These are phyloP conservation scores for Przewalskia tangutica DNA, from an alignment of 257 asterid species.

Conservation along the genomic window DNA sequence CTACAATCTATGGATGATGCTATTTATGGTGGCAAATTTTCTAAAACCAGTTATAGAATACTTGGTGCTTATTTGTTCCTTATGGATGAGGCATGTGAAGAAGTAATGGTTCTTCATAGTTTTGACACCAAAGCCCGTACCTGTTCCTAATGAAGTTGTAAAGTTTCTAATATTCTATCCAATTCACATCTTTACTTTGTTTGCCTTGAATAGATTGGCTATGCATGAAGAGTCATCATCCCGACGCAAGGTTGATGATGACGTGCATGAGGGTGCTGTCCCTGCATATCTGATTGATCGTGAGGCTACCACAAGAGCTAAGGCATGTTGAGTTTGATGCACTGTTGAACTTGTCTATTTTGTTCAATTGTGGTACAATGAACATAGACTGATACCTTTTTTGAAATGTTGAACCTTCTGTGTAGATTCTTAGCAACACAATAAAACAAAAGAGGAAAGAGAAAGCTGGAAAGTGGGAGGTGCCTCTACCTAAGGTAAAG, in stretches of 20 bases:
- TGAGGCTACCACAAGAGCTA: constrained; percentile 81
- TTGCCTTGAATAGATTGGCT: constrained; percentile 38
- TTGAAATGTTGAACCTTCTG: neutral
- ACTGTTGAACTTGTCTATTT: neutral
- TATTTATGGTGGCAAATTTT: neutral
- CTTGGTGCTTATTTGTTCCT: too few relatives aligned
- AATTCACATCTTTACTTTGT: neutral
- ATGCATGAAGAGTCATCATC: constrained; percentile 86
- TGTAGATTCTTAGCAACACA: constrained; percentile 87
- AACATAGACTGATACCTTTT: neutral
- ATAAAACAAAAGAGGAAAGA: constrained; percentile 93
- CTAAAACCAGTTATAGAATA: neutral
- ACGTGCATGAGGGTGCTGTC: constrained; percentile 79
- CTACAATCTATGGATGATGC: neutral
- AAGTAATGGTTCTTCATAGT: too few relatives aligned
- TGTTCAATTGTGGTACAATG: neutral
- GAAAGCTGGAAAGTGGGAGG: constrained; percentile 98
- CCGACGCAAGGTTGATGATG: constrained; percentile 84
- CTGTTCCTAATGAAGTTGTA: neutral
- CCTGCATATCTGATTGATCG: constrained; percentile 99
- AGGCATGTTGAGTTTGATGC: constrained; percentile 31
- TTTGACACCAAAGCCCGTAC: neutral
- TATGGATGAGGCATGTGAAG: too few relatives aligned
- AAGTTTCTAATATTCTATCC: neutral
- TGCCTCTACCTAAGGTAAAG: constrained; percentile 89